A percentile compares a stretch with the other conserved stretches of the same genome.
Conservation (phyloP, 1,284 basidiomycete genomes). For the Pholiota adiposa region DNA sequence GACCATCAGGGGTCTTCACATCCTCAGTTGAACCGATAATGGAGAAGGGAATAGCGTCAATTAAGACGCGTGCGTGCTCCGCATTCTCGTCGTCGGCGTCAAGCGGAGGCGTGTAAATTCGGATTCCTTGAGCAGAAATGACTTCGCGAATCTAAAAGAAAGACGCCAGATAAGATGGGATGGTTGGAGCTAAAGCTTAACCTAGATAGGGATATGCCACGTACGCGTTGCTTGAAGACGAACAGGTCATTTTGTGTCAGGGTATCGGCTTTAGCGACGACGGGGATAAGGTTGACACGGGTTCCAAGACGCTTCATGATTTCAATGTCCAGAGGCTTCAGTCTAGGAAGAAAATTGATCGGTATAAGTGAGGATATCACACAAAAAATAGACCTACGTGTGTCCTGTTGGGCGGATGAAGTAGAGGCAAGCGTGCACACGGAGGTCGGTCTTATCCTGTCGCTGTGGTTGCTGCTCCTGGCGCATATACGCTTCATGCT, state of each 20-base stretch:
- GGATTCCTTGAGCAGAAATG: conserved; percentile 89
- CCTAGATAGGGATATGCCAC: conserved; percentile 32
- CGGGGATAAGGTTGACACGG: conserved; percentile 97
- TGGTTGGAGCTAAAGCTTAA: conserved; percentile 14
- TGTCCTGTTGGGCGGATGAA: conserved; percentile 97
- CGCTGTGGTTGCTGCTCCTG: conserved; percentile 99
- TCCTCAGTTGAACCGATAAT: conserved; percentile 98
- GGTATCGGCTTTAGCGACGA: conserved; percentile 96
- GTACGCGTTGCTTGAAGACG: conserved; percentile 91
- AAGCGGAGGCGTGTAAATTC: conserved; percentile 92
- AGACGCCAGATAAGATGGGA: conserved; percentile 16
- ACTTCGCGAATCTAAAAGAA: conserved; percentile 82
- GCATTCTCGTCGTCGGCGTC: conserved; percentile 92
- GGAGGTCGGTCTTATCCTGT: conserved; percentile 90
- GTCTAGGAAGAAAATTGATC: conserved; percentile 43
- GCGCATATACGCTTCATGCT: conserved; percentile 99
- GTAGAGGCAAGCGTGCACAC: conserved; percentile 97
- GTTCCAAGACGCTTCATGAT: conserved; percentile 98
- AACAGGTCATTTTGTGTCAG: conserved; percentile 92
- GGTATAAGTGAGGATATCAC: conserved; percentile 8
- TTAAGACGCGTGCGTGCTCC: conserved; percentile 88
- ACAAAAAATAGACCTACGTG: conserved; percentile 64
- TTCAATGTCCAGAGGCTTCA: conserved; percentile 99
- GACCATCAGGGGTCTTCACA: conserved; percentile 90
- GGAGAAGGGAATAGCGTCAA: conserved; percentile 94